These are phyloP conservation scores for Mesembryanthemum crystallinum DNA, from an alignment of 148 eudicot species.

Conservation along the genomic window DNA sequence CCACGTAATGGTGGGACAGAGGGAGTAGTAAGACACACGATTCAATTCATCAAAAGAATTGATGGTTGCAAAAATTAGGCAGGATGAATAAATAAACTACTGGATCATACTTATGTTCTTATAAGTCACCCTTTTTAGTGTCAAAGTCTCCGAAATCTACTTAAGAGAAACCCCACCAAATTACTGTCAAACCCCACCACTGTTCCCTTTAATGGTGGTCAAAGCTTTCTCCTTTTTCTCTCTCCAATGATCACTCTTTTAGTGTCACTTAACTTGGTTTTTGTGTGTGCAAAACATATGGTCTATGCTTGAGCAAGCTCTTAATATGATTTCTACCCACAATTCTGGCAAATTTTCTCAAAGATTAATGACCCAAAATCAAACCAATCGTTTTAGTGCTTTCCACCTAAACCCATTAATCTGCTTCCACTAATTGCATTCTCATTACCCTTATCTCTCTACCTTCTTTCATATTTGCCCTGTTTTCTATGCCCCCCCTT, in stretches of 20 bases:
- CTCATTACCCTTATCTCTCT: conserved; percentile 5
- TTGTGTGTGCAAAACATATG: conserved; percentile 1
- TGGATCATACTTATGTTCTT: too few species aligned
- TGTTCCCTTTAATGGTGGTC: conserved; percentile 17
- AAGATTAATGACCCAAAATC: conserved; percentile 10
- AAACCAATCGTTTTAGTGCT: conserved; percentile 33
- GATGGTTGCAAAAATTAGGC: too few species aligned
- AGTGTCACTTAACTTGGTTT: conserved; percentile 14
- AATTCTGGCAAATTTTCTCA: too few species aligned
- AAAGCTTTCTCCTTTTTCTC: conserved; percentile 14
- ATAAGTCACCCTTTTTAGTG: not conserved
- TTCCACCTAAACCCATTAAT: conserved; percentile 38
- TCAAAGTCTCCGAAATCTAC: not conserved
- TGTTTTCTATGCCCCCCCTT: not conserved
- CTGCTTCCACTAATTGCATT: conserved; percentile 23
- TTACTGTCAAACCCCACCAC: conserved; percentile 8
- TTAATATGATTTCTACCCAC: not conserved
- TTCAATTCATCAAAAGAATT: too few species aligned
- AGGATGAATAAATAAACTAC: too few species aligned
- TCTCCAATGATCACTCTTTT: conserved; percentile 29
- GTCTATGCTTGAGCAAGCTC: conserved; percentile 11
- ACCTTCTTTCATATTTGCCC: not conserved
- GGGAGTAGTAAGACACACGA: too few species aligned
- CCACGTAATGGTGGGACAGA: too few species aligned
- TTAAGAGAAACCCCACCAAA: conserved; percentile 6